Conservation (phyloP, 768 basidiomycete genomes). For the Gloeopeniophorella convolvens region DNA sequence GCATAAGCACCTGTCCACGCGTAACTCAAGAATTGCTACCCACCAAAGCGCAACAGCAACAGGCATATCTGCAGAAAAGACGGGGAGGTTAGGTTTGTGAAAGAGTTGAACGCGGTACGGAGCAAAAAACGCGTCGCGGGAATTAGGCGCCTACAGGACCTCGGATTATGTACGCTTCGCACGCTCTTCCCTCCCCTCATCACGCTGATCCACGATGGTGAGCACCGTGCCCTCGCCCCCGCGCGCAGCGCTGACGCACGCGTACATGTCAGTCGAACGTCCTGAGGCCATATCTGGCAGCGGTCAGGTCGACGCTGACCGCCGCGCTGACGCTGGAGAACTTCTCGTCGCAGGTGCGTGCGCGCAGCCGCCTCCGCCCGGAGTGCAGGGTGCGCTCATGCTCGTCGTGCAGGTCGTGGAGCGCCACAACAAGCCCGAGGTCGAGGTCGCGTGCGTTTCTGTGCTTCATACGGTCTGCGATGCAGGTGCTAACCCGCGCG, state of each 20-base stretch:
- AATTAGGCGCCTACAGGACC: not conserved
- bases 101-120: constrained; percentile 3
- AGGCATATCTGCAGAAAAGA: constrained; percentile 37
- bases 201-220: constrained; percentile 20
- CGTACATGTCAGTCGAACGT: constrained; percentile 74
- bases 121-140: not conserved
- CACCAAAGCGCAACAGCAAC: constrained; percentile 65
- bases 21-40: not conserved
- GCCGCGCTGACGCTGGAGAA: constrained; percentile 96
- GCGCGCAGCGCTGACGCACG: too few relatives aligned
- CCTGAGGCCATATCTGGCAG: constrained; percentile 90
- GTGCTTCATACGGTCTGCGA: not conserved
- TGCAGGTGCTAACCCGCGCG: not conserved
- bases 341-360: constrained; percentile 88
- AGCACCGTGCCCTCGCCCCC: not conserved
- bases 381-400: constrained; percentile 19
- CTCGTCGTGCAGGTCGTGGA: constrained; percentile 70
- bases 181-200: constrained; percentile 12
- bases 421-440: constrained; percentile 94
- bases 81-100: constrained; percentile 1
- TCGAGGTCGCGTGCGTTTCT: constrained; percentile 66
- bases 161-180: constrained; percentile 39
- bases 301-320: constrained; percentile 94
- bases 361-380: constrained; percentile 6
- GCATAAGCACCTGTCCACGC: constrained; percentile 11